Evolutionary conservation across 2,329 filamentous ascomycete genomes (phyloP).

Genomic region (Aspergillus piperis): DNA sequence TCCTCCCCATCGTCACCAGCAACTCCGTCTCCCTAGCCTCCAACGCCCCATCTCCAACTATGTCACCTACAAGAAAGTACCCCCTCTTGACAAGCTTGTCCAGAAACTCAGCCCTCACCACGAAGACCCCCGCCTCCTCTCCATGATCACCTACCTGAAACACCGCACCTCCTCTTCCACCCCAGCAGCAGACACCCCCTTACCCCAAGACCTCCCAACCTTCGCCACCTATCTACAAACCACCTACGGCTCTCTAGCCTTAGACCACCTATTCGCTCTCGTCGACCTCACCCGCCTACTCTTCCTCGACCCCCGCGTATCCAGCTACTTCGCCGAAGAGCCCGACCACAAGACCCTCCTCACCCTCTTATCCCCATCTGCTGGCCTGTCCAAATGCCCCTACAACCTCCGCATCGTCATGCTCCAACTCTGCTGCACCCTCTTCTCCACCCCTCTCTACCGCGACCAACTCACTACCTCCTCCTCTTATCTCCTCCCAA

Average conservation of each 20-base stretch:
- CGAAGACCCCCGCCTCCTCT: constrained; percentile 61
- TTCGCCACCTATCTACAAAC: constrained; percentile 64
- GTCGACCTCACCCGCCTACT: constrained; percentile 83
- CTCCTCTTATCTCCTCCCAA: constrained; percentile 50
- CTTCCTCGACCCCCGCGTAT: constrained; percentile 74
- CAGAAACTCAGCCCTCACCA: constrained; percentile 70
- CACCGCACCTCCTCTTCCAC: constrained; percentile 44
- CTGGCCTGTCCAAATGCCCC: constrained; percentile 59
- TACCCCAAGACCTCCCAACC: constrained; percentile 69
- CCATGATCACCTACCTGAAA: constrained; percentile 71
- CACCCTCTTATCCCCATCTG: constrained; percentile 55
- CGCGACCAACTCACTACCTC: constrained; percentile 64
- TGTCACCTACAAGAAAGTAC: constrained; percentile 75
- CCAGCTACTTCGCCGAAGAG: constrained; percentile 76
- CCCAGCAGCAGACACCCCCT: constrained; percentile 64
- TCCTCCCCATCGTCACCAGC: constrained; percentile 73
- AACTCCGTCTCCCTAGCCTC: constrained; percentile 70
- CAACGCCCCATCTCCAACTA: constrained; percentile 64
- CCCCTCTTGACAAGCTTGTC: constrained; percentile 78
- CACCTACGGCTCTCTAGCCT: constrained; percentile 58
- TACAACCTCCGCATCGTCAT: constrained; percentile 81
- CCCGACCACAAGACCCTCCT: constrained; percentile 62
- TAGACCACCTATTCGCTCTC: constrained; percentile 72
- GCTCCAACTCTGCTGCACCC: constrained; percentile 79
- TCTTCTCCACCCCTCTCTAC: constrained; percentile 78